Conservation (phyloP, 1,139 yeast genomes). For the Torulaspora globosa region DNA sequence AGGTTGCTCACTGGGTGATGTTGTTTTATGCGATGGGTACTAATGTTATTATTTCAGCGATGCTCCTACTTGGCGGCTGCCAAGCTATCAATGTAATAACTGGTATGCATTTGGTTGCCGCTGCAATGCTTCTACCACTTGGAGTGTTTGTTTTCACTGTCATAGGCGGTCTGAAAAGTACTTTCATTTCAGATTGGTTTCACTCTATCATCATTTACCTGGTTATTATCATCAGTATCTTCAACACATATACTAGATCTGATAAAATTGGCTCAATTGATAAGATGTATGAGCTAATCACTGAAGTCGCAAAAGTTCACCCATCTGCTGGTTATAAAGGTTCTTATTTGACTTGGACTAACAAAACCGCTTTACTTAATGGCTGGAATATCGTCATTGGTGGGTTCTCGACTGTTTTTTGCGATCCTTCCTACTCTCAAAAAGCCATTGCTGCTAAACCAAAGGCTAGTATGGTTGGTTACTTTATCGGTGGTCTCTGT, state of each 20-base stretch:
- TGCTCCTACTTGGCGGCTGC: conserved; percentile 44
- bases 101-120: conserved; percentile 49
- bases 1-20: conserved; percentile 36
- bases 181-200: conserved; percentile 45
- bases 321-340: conserved; percentile 31
- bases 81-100: conserved; percentile 33
- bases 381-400: conserved; percentile 27
- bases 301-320: conserved; percentile 30
- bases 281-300: conserved; percentile 39
- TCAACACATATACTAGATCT: conserved; percentile 36
- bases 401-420: conserved; percentile 40
- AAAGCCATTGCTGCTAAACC: conserved; percentile 45
- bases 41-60: conserved; percentile 39
- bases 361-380: conserved; percentile 14
- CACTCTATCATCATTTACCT: conserved; percentile 45
- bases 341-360: conserved; percentile 18
- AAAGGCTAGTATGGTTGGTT: conserved; percentile 38
- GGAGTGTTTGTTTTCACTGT: conserved; percentile 51
- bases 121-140: conserved; percentile 44
- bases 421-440: conserved; percentile 44
- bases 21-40: conserved; percentile 32
- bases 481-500: conserved; percentile 42
- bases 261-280: conserved; percentile 40
- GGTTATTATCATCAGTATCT: conserved; percentile 37
- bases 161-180: conserved; percentile 51